phyloP scores from a whole-genome alignment of 2,329 filamentous ascomycete genomes.

The Pseudomassariella vexata region DNA sequence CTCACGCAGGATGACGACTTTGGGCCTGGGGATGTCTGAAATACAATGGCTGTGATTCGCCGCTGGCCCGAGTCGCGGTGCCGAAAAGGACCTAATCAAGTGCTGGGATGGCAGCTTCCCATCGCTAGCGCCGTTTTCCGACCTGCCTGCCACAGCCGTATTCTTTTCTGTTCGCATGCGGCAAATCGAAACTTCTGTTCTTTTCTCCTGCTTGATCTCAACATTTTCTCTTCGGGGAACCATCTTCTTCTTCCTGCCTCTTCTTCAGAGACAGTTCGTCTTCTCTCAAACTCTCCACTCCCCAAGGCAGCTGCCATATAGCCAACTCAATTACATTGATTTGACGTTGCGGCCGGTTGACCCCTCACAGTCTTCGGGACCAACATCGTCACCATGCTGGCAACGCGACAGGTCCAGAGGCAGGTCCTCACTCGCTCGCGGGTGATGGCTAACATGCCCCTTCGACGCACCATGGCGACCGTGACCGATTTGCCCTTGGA shows the following conservation, averaged over 20 bases:
- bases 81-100: slow-evolving; percentile 6
- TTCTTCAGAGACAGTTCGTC: slow-evolving; percentile 23
- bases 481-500: slow-evolving; percentile 80
- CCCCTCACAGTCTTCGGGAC: slow-evolving; percentile 18
- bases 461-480: slow-evolving; percentile 72
- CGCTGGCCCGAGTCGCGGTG: slow-evolving; percentile 18
- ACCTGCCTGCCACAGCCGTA: slow-evolving; percentile 15
- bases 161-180: slow-evolving; percentile 21
- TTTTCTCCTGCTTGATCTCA: slow-evolving; percentile 16
- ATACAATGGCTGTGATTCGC: slow-evolving; percentile 22
- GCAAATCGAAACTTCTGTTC: slow-evolving; percentile 26
- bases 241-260: slow-evolving; percentile 19
- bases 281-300: slow-evolving; percentile 22
- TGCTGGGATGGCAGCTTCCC: slow-evolving; percentile 4
- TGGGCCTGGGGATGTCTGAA: too few species aligned
- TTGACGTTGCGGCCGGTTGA: slow-evolving; percentile 8
- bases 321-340: slow-evolving; percentile 25
- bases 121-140: slow-evolving; percentile 10
- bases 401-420: slow-evolving; percentile 65
- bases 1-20: too few species aligned
- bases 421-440: slow-evolving; percentile 61
- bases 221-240: slow-evolving; percentile 13
- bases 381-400: slow-evolving; percentile 53
- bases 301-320: slow-evolving; percentile 11
- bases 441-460: slow-evolving; percentile 50